Evolutionary conservation across 1,284 basidiomycete species (phyloP), one percentile per base, ranked within the genome.

Genomic region (Cerrena zonata): DNA sequence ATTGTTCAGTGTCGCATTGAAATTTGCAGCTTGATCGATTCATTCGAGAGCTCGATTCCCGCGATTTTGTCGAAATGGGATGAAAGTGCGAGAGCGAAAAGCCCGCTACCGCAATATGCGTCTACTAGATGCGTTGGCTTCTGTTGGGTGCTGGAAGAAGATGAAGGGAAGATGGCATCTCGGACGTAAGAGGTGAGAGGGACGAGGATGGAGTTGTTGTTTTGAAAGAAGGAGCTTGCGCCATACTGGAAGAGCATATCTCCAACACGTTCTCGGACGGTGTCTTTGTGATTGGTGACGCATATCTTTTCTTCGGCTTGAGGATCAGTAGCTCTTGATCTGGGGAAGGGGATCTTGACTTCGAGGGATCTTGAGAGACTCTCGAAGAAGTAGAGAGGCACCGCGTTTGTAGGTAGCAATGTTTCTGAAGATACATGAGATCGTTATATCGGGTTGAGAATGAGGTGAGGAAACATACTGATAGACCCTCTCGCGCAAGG

Each of bases 141-240:
- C 1, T 43, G 38, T n/a, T 39, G 34, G 25, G 34, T 30, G 1
- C 23, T 25, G 21, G 43, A 18, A 44, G 7, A 71, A 22, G 39
- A 3, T 26, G 47, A 22, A 18, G 58, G 74, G 62, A 88, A 83
- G 60, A 93, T 84, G 43, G 86, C 82, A 38, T 85, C 76, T 49
- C 80, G 79, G 50, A 96, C 90, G 69, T 94, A 93, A 53, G 80
- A 68, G 5, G 91, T 88, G 45, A 99, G 78, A 0, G 89, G 83
- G 5, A 85, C 75, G 15, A 99, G 82, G 48, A 97, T 91, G 18
- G 88, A 85, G 65, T 95, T 95, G 76, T 99, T 99, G 76, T 98
- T 98, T 67, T 99, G 95, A 78, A 98, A 98, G 75, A 98, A 98
- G 3, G 87, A 86, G 39, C 87, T 85, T 1, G 90, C 93, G 11